Evolutionary conservation across 331 rosid species (phyloP).

Genomic region (Acacia concinna): DNA sequence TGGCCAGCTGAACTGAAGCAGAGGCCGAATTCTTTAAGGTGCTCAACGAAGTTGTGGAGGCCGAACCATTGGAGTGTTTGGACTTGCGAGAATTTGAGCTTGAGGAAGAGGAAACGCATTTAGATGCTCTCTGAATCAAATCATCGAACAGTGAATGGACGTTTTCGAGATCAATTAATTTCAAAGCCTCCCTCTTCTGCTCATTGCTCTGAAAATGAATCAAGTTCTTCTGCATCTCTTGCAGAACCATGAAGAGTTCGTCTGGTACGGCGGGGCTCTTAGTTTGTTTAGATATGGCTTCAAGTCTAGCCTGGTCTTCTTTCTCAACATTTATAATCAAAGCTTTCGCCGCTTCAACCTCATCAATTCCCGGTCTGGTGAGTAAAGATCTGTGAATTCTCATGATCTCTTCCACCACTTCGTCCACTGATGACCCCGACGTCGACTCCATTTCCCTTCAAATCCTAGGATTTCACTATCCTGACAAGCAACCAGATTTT

Average conservation of each 20-base stretch:
- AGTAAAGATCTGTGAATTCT: conserved; percentile 76
- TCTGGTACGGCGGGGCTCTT: conserved; percentile 60
- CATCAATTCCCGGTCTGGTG: conserved; percentile 65
- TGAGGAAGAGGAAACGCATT: conserved; percentile 48
- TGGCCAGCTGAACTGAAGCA: conserved; percentile 35
- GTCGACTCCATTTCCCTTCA: conserved; percentile 45
- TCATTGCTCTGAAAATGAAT: conserved; percentile 56
- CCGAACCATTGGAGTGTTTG: conserved; percentile 29
- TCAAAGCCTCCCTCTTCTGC: conserved; percentile 66
- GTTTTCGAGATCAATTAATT: conserved; percentile 71
- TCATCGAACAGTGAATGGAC: conserved; percentile 68
- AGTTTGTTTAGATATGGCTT: conserved; percentile 50
- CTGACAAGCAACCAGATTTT: conserved; percentile 27
- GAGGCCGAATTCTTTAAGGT: conserved; percentile 24
- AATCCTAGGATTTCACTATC: neutral
- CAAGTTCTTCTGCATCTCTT: conserved; percentile 68
- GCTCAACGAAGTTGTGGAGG: conserved; percentile 20
- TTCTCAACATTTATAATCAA: conserved; percentile 60
- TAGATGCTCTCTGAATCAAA: conserved; percentile 78
- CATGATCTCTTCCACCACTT: conserved; percentile 80
- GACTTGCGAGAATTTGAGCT: neutral
- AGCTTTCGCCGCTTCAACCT: conserved; percentile 69
- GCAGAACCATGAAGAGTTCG: conserved; percentile 68
- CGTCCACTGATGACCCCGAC: conserved; percentile 44
- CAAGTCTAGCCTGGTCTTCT: conserved; percentile 64